Conservation (phyloP, 176 grass and related monocot species). For the Pontederia paniculata region DNA sequence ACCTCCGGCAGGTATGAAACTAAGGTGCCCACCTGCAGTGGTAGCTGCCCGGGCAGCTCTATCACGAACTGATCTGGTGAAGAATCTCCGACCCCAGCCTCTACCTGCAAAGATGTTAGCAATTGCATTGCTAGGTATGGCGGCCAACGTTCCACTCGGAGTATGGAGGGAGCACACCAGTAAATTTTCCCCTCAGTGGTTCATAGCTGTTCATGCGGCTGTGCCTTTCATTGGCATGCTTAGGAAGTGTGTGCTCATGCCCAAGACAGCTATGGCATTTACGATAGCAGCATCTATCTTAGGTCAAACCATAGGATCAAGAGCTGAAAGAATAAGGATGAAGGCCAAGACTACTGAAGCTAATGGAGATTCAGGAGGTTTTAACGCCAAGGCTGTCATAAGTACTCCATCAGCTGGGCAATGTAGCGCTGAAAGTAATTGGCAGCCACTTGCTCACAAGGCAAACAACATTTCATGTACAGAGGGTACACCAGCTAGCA, state of each 20-base stretch:
- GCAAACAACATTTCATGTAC: not conserved
- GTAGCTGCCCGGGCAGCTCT: conserved; percentile 62
- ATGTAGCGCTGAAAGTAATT: conserved; percentile 19
- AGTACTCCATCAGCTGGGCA: conserved; percentile 31
- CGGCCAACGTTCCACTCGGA: conserved; percentile 71
- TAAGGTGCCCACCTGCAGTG: conserved; percentile 52
- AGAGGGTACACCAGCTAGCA: not conserved
- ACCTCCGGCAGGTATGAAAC: conserved; percentile 49
- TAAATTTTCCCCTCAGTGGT: conserved; percentile 69
- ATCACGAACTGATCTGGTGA: conserved; percentile 43
- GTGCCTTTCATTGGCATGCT: conserved; percentile 84
- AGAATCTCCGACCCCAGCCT: conserved; percentile 60
- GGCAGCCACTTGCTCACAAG: conserved; percentile 41
- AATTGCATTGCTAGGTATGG: conserved; percentile 67
- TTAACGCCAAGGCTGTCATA: conserved; percentile 1
- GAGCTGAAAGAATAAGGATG: conserved; percentile 68
- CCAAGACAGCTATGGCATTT: conserved; percentile 65
- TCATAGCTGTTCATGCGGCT: conserved; percentile 55
- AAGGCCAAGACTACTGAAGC: conserved; percentile 27
- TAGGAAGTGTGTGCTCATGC: conserved; percentile 83
- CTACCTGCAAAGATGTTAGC: conserved; percentile 55
- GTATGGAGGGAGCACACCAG: conserved; percentile 72
- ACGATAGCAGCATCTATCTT: conserved; percentile 66
- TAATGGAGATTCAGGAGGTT: not conserved
- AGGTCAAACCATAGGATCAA: conserved; percentile 74